phyloP scores from a whole-genome alignment of 2,329 filamentous ascomycete genomes.

The Ilyonectria sp. region DNA sequence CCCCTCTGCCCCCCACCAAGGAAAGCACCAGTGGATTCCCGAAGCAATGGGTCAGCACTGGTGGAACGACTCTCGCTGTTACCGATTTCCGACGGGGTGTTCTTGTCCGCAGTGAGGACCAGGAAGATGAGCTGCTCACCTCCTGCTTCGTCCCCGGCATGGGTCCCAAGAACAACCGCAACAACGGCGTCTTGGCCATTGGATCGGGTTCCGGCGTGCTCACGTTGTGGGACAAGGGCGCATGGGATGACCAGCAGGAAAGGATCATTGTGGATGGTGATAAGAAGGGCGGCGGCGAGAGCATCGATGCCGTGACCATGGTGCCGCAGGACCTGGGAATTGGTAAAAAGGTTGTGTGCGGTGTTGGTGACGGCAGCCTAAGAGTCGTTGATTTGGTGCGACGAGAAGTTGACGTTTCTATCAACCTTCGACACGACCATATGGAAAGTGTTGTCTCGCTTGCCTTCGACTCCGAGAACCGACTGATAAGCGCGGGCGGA shows the following conservation, averaged over 20 bases:
- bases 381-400: slow-evolving; percentile 81
- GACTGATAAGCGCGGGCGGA: slow-evolving; percentile 92
- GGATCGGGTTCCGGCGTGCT: slow-evolving; percentile 84
- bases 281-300: slow-evolving; percentile 75
- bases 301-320: slow-evolving; percentile 82
- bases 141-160: slow-evolving; percentile 84
- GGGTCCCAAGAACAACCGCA: slow-evolving; percentile 74
- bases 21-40: slow-evolving; percentile 89
- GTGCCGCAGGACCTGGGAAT: slow-evolving; percentile 80
- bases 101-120: slow-evolving; percentile 90
- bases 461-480: slow-evolving; percentile 86
- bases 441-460: slow-evolving; percentile 87
- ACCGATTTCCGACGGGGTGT: slow-evolving; percentile 91
- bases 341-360: slow-evolving; percentile 83
- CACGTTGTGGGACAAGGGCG: slow-evolving; percentile 93
- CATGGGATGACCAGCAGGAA: slow-evolving; percentile 96
- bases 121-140: slow-evolving; percentile 93
- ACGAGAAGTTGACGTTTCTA: slow-evolving; percentile 79
- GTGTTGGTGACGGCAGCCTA: slow-evolving; percentile 85
- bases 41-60: slow-evolving; percentile 96
- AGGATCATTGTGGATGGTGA: slow-evolving; percentile 82
- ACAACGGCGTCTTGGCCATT: slow-evolving; percentile 83
- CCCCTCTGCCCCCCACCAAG: slow-evolving; percentile 83
- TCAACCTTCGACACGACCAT: slow-evolving; percentile 81
- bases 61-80: slow-evolving; percentile 90